Base-by-base conservation (phyloP, 345 rosid genomes). In the Camelina hispida region DNA sequence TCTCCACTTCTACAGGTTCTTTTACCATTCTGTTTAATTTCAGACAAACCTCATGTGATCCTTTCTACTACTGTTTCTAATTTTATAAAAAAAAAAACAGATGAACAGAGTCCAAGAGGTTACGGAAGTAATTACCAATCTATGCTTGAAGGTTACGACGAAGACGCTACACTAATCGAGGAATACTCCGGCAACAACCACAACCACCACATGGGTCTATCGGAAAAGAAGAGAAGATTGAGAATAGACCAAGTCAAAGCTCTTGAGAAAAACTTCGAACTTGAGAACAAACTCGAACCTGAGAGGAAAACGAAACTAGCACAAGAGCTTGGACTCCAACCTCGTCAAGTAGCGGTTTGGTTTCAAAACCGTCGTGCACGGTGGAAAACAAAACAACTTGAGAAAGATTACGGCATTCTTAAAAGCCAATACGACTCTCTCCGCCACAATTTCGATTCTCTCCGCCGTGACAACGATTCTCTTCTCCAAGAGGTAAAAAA, bases 341-440 rank as follows among this genome's bases (percentile, higher is more conserved):
- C 97, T 0, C 85, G 97, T 66, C 97, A 91, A 77, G 96, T 91
- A 1, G 97, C 96, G 7, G 93, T 91, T 47, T 91, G 97, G 97
- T 91, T 89, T 62, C 96, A 91, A 56, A 91, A 91, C 85, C 91
- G 96, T 30, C 91, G 97, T 34, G 97, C 97, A 4, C 79, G 96
- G 28, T 91, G 96, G 93, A 91, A 91, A 68, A 91, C 93, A 63
- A 91, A 89, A 78, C 95, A 91, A 64, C 73, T 91, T 17, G 91
- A 91, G 67, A 82, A 86, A 72, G 96, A 91, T 58, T 91, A 89
- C 35, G 85, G 85, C 6, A 35, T 77, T 52, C 89, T 91, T 4
- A 89, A 91, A 64, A 51, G 78, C 71, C 81, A 71, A 59, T 88
- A 86, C 58, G 96, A 89, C 1, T 20, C 90, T 63, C 91, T 91